phyloP scores from a whole-genome alignment of 805 yeast genomes.

The Candida andamanensis region DNA sequence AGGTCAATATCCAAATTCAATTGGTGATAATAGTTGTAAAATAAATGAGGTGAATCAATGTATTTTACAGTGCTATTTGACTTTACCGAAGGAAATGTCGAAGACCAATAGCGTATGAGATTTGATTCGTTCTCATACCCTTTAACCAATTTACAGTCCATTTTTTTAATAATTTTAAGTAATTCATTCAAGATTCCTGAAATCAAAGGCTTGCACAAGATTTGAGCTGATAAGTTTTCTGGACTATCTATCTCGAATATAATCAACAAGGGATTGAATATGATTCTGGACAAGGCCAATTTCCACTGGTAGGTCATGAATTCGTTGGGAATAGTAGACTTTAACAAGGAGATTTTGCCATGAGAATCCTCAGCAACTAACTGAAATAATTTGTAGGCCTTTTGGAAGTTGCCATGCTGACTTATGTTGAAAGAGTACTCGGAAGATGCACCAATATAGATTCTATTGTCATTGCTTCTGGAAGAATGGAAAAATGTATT shows the following conservation, averaged over 20 bases:
- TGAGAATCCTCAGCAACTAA: conserved; percentile 27
- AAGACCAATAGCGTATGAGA: conserved; percentile 50
- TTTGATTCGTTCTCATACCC: conserved; percentile 66
- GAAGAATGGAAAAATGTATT: conserved; percentile 27
- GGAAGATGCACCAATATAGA: conserved; percentile 34
- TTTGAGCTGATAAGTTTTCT: conserved; percentile 51
- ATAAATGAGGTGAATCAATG: conserved; percentile 51
- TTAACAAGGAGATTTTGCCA: conserved; percentile 42
- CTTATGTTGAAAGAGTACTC: conserved; percentile 9
- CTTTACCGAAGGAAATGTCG: conserved; percentile 30
- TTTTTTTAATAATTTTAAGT: conserved; percentile 63
- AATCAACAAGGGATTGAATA: conserved; percentile 72
- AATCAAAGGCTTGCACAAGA: conserved; percentile 79
- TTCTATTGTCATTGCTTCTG: conserved; percentile 39
- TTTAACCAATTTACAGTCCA: conserved; percentile 69
- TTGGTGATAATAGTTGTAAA: conserved; percentile 57
- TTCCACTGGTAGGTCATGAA: conserved; percentile 79
- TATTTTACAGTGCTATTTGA: conserved; percentile 17
- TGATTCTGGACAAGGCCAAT: conserved; percentile 70
- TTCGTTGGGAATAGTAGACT: conserved; percentile 48
- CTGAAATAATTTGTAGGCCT: conserved; percentile 28
- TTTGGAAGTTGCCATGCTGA: conserved; percentile 10
- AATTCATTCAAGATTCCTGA: conserved; percentile 77
- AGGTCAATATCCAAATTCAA: conserved; percentile 63
- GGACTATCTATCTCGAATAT: conserved; percentile 70